phyloP scores from a whole-genome alignment of 495 filamentous ascomycete species.

The Penicillium argentinense region DNA sequence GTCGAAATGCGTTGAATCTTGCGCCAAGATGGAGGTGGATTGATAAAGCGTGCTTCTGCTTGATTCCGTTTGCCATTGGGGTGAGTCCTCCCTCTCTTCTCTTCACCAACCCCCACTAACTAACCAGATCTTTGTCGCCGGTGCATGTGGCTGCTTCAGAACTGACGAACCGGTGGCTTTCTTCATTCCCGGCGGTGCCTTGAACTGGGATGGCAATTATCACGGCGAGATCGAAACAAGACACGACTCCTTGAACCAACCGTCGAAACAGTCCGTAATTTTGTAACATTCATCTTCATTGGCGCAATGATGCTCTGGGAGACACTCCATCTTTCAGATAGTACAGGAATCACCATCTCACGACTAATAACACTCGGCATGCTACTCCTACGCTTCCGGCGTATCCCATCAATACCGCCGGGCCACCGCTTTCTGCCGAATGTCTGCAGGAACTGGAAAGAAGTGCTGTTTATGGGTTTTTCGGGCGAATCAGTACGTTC shows the following conservation, averaged over 20 bases:
- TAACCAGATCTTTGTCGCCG: conserved; percentile 33
- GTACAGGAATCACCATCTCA: conserved; percentile 30
- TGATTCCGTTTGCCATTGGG: conserved; percentile 34
- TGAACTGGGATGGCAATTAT: conserved; percentile 43
- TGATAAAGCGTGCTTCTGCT: conserved; percentile 33
- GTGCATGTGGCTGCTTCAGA: conserved; percentile 40
- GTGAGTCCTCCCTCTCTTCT: conserved; percentile 23
- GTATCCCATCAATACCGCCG: conserved; percentile 37
- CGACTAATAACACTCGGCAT: conserved; percentile 33
- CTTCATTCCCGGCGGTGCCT: conserved; percentile 37
- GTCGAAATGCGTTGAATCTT: conserved; percentile 29
- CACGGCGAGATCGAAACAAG: conserved; percentile 32
- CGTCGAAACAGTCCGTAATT: conserved; percentile 39
- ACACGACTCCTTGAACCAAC: conserved; percentile 40
- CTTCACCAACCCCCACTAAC: conserved; percentile 9
- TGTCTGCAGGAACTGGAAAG: conserved; percentile 37
- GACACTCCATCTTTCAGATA: conserved; percentile 26
- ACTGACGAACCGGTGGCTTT: conserved; percentile 43
- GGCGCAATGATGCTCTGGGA: conserved; percentile 44
- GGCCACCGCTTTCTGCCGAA: conserved; percentile 40
- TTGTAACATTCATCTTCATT: conserved; percentile 44
- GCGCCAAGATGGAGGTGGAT: conserved; percentile 35
- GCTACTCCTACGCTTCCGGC: conserved; percentile 36
- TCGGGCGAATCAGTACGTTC: conserved; percentile 38
- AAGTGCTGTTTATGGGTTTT: conserved; percentile 42